Conservation (phyloP, 2,329 filamentous ascomycete species). For the Drechslerella stenobrocha region DNA sequence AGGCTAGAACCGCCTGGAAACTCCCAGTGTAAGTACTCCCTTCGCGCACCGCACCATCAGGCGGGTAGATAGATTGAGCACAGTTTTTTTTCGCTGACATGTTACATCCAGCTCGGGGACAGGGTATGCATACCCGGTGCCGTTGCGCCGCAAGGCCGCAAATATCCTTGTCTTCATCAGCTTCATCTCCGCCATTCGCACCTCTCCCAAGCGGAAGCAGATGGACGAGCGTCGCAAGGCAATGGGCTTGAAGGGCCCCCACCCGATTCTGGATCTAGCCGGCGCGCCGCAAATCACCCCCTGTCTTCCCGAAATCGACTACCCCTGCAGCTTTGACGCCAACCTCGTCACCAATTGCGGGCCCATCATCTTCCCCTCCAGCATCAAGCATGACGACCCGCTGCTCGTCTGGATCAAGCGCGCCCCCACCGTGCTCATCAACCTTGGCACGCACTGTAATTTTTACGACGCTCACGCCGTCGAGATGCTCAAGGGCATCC, state of each 20-base stretch:
- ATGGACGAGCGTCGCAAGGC: constrained; percentile 33
- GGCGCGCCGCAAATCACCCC: constrained; percentile 46
- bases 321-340: constrained; percentile 31
- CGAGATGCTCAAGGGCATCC: constrained; percentile 37
- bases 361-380: constrained; percentile 45
- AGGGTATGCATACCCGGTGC: constrained; percentile 46
- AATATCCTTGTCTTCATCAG: constrained; percentile 39
- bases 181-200: constrained; percentile 28
- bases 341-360: constrained; percentile 47
- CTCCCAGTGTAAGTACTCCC: constrained; percentile 32
- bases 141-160: constrained; percentile 28
- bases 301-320: constrained; percentile 47
- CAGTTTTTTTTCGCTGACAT: not conserved
- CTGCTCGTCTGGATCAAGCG: constrained; percentile 44
- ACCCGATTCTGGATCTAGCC: constrained; percentile 36
- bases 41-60: not conserved
- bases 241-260: constrained; percentile 36
- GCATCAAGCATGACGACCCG: constrained; percentile 33
- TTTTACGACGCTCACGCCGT: constrained; percentile 31
- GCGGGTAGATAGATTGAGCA: too few species aligned
- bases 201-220: constrained; percentile 27
- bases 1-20: constrained; percentile 24
- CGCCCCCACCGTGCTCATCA: constrained; percentile 49
- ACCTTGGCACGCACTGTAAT: constrained; percentile 48
- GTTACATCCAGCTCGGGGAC: constrained; percentile 28